Percentiles rank a stretch among this genome's conserved stretches.
Conservation (phyloP, 2,329 filamentous ascomycete genomes). For the Trichoderma hamatum region DNA sequence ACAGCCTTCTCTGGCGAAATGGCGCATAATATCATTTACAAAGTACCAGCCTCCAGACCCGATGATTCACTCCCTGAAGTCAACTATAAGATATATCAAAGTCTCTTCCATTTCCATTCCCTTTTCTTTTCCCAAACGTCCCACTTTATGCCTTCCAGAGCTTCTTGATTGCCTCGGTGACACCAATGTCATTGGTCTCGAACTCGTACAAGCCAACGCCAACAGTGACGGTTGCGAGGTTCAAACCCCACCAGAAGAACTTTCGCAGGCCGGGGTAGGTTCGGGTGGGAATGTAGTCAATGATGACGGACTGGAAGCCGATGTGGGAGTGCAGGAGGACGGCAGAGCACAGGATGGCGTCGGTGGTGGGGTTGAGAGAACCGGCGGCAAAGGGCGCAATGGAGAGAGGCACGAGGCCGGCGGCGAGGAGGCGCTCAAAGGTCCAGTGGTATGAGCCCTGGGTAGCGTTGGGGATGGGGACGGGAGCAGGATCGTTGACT, state of each 20-base stretch:
- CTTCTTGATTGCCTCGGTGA: slow-evolving; percentile 86
- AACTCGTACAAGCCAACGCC: slow-evolving; percentile 95
- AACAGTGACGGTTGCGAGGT: slow-evolving; percentile 75
- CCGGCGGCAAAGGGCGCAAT: slow-evolving; percentile 91
- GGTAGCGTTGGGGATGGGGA: slow-evolving; percentile 71
- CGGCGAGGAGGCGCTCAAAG: slow-evolving; percentile 85
- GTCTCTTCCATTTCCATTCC: background rate
- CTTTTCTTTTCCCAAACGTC: background rate
- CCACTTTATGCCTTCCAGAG: slow-evolving; percentile 78
- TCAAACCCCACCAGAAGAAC: slow-evolving; percentile 75
- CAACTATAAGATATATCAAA: background rate
- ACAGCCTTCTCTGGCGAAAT: slow-evolving; percentile 2
- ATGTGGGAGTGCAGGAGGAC: slow-evolving; percentile 93
- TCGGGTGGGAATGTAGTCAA: slow-evolving; percentile 84
- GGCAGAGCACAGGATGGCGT: slow-evolving; percentile 80
- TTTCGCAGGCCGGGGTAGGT: slow-evolving; percentile 69
- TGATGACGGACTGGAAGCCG: slow-evolving; percentile 87
- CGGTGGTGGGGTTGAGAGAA: slow-evolving; percentile 84
- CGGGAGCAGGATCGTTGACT: slow-evolving; percentile 84
- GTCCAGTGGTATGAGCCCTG: slow-evolving; percentile 99
- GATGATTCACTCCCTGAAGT: background rate
- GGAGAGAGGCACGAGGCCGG: slow-evolving; percentile 80
- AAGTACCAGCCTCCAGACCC: background rate
- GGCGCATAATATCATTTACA: slow-evolving; percentile 19
- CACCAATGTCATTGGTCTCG: slow-evolving; percentile 95